Evolutionary conservation across 2,329 filamentous ascomycete species (phyloP), one percentile per base, ranked within the genome.

Genomic region (Sporothrix luriei): DNA sequence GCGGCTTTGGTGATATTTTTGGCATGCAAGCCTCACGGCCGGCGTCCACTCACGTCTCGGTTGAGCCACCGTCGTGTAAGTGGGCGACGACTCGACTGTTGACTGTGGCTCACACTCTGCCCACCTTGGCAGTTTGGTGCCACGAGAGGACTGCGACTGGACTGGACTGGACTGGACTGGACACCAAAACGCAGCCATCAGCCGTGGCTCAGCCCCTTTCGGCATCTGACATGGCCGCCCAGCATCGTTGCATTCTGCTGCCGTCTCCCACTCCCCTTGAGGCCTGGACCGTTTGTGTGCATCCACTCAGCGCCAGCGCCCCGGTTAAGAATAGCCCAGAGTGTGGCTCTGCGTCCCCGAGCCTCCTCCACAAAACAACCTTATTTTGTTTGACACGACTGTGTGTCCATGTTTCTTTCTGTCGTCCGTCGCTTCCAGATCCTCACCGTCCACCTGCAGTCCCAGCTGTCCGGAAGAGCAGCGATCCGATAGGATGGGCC

Each of bases 301-400:
- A 62, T 29, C n/a, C 10, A 59, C 26, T 33, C 33, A 33, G 33
- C 7, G 33, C 33, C 33, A 33, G 33, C 7, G 33, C 33, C 33
- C 33, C 33, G 10, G 52, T 33, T 29, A 55, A 55, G 52, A 55
- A 55, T 55, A 55, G 19, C 33, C 10, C 33, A 33, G 24, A 5
- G 19, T 61, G 55, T 61, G 55, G 33, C 55, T 61, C 33, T 43
- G 55, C 33, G 14, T 40, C n/a, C 10, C 43, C n/a, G 29, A 21
- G 54, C 54, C n/a, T 59, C 55, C 61, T 65, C 61, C 61, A 65
- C 43, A 43, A 33, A 65, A 65, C 43, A 65, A 65, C 43, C 61
- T 65, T 65, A 65, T 49, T 65, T 61, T 21, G 33, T n/a, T 55
- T 5, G 16, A 19, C 52, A 29, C 29, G 26, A 55, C 52, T 26